Percentiles rank a stretch among this genome's conserved stretches.
Conservation (phyloP, 2,329 filamentous ascomycete species). For the Penicillium sp. region DNA sequence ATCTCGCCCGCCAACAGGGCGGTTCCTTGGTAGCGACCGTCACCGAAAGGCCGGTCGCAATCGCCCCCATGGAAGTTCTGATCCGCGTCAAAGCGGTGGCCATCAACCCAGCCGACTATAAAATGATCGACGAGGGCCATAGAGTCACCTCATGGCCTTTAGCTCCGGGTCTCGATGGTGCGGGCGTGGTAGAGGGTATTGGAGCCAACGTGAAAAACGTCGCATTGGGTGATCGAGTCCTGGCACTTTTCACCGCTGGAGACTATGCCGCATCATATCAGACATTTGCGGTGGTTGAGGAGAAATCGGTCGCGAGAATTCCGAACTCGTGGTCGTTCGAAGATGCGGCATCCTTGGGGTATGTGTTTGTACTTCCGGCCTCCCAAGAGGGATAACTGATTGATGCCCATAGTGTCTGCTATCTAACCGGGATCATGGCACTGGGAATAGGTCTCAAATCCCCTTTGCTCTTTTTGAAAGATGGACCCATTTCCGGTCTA, state of each 20-base stretch:
- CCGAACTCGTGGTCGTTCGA: constrained; percentile 5
- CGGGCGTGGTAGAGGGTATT: constrained; percentile 36
- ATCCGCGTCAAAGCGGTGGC: constrained; percentile 35
- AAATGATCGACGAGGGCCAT: constrained; percentile 31
- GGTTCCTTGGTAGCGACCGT: background rate
- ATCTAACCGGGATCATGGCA: constrained; percentile 9
- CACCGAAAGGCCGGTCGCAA: background rate
- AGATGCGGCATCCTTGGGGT: constrained; percentile 8
- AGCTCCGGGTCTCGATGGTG: constrained; percentile 36
- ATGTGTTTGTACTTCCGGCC: background rate
- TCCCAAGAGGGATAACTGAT: background rate
- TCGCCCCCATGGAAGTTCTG: constrained; percentile 27
- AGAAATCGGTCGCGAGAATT: constrained; percentile 1
- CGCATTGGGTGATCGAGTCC: background rate
- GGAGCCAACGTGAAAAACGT: constrained; percentile 27
- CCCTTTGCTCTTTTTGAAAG: constrained; percentile 13
- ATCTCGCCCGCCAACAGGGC: constrained; percentile 18
- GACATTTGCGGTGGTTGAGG: background rate
- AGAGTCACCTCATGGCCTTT: constrained; percentile 32
- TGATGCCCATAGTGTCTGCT: background rate
- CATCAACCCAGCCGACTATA: constrained; percentile 38
- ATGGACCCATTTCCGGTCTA: constrained; percentile 23
- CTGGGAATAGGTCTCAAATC: constrained; percentile 7
- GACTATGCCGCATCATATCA: constrained; percentile 7
- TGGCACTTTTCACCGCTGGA: constrained; percentile 2